Base-by-base conservation (phyloP, 176 grass and related monocot species). In the Zizania latifolia region DNA sequence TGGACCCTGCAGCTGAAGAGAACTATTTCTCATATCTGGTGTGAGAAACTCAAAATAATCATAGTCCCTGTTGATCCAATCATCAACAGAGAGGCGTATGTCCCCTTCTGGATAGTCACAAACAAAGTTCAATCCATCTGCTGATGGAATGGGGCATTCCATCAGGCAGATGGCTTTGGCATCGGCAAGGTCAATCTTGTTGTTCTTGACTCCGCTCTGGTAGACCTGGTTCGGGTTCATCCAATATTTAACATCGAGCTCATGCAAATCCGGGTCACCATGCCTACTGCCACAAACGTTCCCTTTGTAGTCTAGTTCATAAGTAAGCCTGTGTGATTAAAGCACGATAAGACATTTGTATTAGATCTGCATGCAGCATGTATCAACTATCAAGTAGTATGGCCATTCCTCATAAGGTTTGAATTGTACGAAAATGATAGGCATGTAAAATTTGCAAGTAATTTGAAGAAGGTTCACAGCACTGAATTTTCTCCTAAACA, bases 51-150 rank as follows among this genome's bases (percentile, higher is more conserved):
- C 95, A 62, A 92, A 99, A 83, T 99, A 99, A 66, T 99, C 89
- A 37, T 99, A 99, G 53, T 99, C 91, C 78, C 89, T 92, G 63
- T 99, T 84, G 78, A 99, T 99, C 95, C 95, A 99, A 17, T 94
- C 95, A 78, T 99, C 95, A 8, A 94, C 58, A 2, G 95, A 86
- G 64, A 99, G 81, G 38, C 58, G 76, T 16, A 99, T 90, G 65
- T 94, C 91, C 26, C 95, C 95, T 27, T 94, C 95, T 4, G 95
- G 95, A 62, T 99, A 99, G 73, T 99, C 95, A 71, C 95, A 99
- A 16, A 99, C 71, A 62, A 85, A 99, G 71, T 94, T 99, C 33
- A 99, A 58, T 2, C 76, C 91, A 48, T 99, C 95, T 22, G 76
- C 79, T 1, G 82, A 78, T 17, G 91, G 91, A 66, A 81, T 64